Evolutionary conservation across 805 yeast genomes (phyloP).

Genomic region (Ogataea minuta): DNA sequence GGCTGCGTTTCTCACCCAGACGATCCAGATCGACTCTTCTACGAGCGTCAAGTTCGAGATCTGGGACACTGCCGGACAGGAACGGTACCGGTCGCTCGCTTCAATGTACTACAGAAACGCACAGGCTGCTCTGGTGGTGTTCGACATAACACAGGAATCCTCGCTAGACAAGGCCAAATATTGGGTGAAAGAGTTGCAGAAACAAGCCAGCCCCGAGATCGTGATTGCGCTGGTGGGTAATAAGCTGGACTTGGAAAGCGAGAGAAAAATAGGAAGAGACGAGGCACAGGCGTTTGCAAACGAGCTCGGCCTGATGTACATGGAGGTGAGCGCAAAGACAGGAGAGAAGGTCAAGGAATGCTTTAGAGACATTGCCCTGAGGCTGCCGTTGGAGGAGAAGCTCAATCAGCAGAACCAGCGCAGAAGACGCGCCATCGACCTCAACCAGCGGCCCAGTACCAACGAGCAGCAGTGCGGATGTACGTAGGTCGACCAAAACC

Average conservation of each 20-base stretch:
- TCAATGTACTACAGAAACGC: slow-evolving; percentile 94
- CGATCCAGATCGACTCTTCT: slow-evolving; percentile 50
- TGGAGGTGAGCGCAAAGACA: slow-evolving; percentile 59
- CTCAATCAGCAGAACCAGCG: slow-evolving; percentile 22
- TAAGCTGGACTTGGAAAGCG: slow-evolving; percentile 57
- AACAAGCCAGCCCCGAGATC: slow-evolving; percentile 72
- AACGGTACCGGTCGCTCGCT: slow-evolving; percentile 70
- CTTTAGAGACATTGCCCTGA: slow-evolving; percentile 50
- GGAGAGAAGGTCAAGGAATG: slow-evolving; percentile 49
- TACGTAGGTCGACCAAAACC: slow-evolving; percentile 5
- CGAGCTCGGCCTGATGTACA: slow-evolving; percentile 48
- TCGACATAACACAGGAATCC: slow-evolving; percentile 66
- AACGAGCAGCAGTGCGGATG: slow-evolving; percentile 35
- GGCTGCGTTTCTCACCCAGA: slow-evolving; percentile 77
- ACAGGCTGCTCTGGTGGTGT: slow-evolving; percentile 92
- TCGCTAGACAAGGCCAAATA: slow-evolving; percentile 70
- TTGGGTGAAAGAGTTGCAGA: slow-evolving; percentile 78
- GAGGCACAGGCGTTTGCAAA: slow-evolving; percentile 55
- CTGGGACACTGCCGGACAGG: slow-evolving; percentile 90
- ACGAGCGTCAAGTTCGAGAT: slow-evolving; percentile 70
- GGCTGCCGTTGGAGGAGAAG: slow-evolving; percentile 37
- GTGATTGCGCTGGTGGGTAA: slow-evolving; percentile 86
- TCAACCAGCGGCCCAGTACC: slow-evolving; percentile 31
- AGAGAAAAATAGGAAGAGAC: slow-evolving; percentile 44
- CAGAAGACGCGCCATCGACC: slow-evolving; percentile 29